Percentiles rank a stretch among this genome's conserved stretches.
Conservation (phyloP, 192 early-diverging fungal species). For the Mortierella hygrophila region DNA sequence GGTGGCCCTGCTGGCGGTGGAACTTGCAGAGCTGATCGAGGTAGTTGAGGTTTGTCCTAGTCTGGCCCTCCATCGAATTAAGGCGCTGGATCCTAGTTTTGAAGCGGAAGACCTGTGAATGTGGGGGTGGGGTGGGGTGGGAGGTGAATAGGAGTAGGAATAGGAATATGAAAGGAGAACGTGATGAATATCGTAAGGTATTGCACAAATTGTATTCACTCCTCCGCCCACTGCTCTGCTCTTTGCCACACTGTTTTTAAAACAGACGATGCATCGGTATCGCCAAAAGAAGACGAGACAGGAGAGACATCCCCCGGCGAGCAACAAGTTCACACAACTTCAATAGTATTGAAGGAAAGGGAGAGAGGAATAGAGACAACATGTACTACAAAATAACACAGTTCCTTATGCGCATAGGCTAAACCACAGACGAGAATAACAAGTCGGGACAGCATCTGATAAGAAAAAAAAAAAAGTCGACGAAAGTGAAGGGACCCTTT, state of each 20-base stretch:
- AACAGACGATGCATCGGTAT: neutral
- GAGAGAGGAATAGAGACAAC: neutral
- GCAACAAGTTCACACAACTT: neutral
- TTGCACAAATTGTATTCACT: neutral
- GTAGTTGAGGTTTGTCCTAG: constrained; percentile 89
- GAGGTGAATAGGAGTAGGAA: neutral
- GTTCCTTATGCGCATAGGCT: constrained; percentile 8
- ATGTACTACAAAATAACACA: neutral
- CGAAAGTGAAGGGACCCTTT: constrained; percentile 1
- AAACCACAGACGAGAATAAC: neutral
- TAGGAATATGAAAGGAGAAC: neutral
- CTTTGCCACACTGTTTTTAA: neutral
- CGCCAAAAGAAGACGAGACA: neutral
- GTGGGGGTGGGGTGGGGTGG: too few species aligned
- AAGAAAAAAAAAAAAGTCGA: neutral
- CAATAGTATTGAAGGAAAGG: neutral
- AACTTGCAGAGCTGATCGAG: constrained; percentile 92
- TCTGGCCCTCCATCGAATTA: constrained; percentile 92
- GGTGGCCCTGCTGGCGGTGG: constrained; percentile 83
- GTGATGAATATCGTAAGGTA: constrained; percentile 6
- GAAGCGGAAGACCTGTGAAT: constrained; percentile 84
- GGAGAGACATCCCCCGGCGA: neutral
- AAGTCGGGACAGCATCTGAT: neutral
- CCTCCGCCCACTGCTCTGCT: neutral
- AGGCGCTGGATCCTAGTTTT: constrained; percentile 90